Percentiles rank a stretch among this genome's conserved stretches.
phyloP scores from a whole-genome alignment of 2,329 filamentous ascomycete genomes.

The Periconia sp. region DNA sequence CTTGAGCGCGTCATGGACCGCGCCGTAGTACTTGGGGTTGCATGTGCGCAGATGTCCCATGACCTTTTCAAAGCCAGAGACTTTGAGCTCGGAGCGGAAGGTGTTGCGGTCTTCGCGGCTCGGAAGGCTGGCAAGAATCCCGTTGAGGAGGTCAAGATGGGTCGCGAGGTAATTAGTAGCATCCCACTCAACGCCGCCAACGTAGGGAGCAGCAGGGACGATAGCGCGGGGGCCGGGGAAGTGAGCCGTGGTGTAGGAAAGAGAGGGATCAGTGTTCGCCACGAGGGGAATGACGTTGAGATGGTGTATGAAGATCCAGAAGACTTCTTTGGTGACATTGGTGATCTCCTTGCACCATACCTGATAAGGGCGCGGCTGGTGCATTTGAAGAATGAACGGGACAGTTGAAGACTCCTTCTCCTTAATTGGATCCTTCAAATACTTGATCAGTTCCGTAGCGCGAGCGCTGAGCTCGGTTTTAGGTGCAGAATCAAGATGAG shows the following conservation, averaged over 20 bases:
- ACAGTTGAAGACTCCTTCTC: slow-evolving; percentile 76
- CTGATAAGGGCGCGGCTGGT: slow-evolving; percentile 81
- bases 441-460: slow-evolving; percentile 72
- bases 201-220: slow-evolving; percentile 91
- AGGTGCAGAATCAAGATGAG: slow-evolving; percentile 70
- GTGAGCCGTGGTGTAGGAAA: slow-evolving; percentile 61
- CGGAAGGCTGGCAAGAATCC: slow-evolving; percentile 79
- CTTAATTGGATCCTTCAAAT: slow-evolving; percentile 74
- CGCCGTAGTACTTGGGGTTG: slow-evolving; percentile 96
- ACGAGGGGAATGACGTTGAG: slow-evolving; percentile 78
- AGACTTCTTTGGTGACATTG: slow-evolving; percentile 95
- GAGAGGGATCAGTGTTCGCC: slow-evolving; percentile 31
- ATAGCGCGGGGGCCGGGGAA: slow-evolving; percentile 87
- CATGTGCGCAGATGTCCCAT: slow-evolving; percentile 84
- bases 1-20: slow-evolving; percentile 83
- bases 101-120: slow-evolving; percentile 70
- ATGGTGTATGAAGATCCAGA: slow-evolving; percentile 98
- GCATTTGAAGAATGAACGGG: slow-evolving; percentile 87
- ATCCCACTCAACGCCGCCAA: slow-evolving; percentile 97
- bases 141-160: slow-evolving; percentile 91
- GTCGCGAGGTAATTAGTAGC: slow-evolving; percentile 94
- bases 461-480: slow-evolving; percentile 64
- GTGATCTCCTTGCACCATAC: slow-evolving; percentile 92
- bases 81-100: slow-evolving; percentile 74
- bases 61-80: slow-evolving; percentile 88